phyloP scores from a whole-genome alignment of 345 rosid genomes.

The Abelmoschus esculentus region DNA sequence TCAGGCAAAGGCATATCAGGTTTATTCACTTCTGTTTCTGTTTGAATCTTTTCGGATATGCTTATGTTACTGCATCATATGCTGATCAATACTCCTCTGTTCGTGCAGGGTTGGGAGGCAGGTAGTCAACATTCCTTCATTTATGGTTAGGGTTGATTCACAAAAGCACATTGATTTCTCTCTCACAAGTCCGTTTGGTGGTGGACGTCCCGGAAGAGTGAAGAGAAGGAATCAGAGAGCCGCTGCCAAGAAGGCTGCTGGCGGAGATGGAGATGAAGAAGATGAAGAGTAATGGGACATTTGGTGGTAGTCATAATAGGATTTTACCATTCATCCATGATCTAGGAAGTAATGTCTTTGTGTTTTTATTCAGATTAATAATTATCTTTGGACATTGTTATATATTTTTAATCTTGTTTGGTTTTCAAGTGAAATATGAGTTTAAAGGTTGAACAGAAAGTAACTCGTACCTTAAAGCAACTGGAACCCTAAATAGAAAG shows the following conservation, averaged over 20 bases:
- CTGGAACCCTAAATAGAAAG: too few relatives aligned
- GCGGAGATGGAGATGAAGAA: conserved; percentile 64
- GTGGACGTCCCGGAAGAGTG: conserved; percentile 67
- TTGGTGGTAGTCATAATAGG: not conserved
- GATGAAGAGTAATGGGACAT: conserved; percentile 36
- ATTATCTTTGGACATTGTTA: not conserved
- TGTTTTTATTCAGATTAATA: not conserved
- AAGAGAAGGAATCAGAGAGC: conserved; percentile 63
- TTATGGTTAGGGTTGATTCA: conserved; percentile 65
- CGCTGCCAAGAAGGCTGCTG: conserved; percentile 58
- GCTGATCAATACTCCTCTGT: not conserved
- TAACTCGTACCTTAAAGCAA: too few relatives aligned
- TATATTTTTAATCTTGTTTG: not conserved
- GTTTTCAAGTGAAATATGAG: not conserved
- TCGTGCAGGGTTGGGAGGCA: conserved; percentile 63
- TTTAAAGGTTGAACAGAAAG: too few relatives aligned
- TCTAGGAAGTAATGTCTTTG: not conserved
- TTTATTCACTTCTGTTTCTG: not conserved
- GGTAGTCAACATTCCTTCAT: conserved; percentile 61
- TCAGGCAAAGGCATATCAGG: conserved; percentile 57
- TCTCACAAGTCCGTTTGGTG: conserved; percentile 56
- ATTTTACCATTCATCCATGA: not conserved
- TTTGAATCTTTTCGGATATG: not conserved
- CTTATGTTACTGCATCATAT: not conserved
- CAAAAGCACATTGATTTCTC: conserved; percentile 72